These are phyloP conservation scores for Graphium sp. DNA, from an alignment of 2,329 filamentous ascomycete species.

Conservation along the genomic window DNA sequence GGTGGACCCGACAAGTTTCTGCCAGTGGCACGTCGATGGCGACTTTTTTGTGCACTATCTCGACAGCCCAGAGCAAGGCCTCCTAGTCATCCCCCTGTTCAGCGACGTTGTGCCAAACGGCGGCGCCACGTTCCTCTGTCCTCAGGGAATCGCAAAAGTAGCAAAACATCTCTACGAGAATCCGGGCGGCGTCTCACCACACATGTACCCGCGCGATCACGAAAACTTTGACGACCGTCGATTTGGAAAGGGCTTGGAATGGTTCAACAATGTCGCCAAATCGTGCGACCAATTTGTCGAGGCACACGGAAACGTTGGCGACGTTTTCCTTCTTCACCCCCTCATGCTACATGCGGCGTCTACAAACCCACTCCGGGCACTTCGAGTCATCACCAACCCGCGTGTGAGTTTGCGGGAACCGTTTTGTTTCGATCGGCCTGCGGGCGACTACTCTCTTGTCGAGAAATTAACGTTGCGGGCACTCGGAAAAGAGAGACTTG, in stretches of 20 bases:
- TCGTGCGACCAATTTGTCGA: slow-evolving; percentile 32
- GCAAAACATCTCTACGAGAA: slow-evolving; percentile 42
- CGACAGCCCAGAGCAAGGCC: slow-evolving; percentile 50
- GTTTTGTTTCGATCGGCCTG: slow-evolving; percentile 18
- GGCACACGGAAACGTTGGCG: slow-evolving; percentile 32
- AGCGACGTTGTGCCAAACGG: slow-evolving; percentile 42
- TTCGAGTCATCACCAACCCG: slow-evolving; percentile 12
- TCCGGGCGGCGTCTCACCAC: slow-evolving; percentile 48
- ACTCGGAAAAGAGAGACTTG: slow-evolving; percentile 25
- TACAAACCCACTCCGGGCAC: slow-evolving; percentile 12
- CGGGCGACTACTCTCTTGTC: slow-evolving; percentile 32
- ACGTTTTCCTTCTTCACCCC: slow-evolving; percentile 42
- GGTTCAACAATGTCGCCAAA: slow-evolving; percentile 21
- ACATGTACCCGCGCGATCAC: slow-evolving; percentile 40
- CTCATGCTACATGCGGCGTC: slow-evolving; percentile 40
- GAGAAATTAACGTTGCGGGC: slow-evolving; percentile 35
- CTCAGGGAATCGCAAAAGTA: slow-evolving; percentile 36
- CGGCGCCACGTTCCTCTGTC: slow-evolving; percentile 49
- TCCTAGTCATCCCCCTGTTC: slow-evolving; percentile 53
- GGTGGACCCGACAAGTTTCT: slow-evolving; percentile 31
- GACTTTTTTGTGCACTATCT: slow-evolving; percentile 61
- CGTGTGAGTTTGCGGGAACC: slow-evolving; percentile 26
- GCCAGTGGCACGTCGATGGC: slow-evolving; percentile 52
- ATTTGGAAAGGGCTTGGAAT: slow-evolving; percentile 18
- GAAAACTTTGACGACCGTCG: slow-evolving; percentile 22